A percentile compares a stretch with the other conserved stretches of the same genome.
Evolutionary conservation across 495 filamentous ascomycete genomes (phyloP).

Genomic region (Penicillium maclennaniae): DNA sequence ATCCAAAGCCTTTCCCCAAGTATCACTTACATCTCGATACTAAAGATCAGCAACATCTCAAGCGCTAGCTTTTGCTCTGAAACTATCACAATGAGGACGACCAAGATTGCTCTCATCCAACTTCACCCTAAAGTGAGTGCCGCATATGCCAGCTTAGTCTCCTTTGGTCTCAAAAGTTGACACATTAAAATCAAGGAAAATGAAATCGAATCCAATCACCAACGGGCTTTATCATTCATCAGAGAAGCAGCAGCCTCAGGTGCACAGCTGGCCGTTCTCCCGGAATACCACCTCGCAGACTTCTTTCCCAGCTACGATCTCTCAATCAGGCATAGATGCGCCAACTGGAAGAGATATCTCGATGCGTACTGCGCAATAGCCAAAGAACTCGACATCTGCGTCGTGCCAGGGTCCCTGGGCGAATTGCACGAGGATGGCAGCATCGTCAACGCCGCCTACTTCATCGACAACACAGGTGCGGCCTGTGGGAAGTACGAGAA

Average conservation of each 20-base stretch:
- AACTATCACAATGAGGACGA: background rate
- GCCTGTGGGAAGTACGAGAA: slow-evolving; percentile 65
- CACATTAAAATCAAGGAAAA: background rate
- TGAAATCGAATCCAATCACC: slow-evolving; percentile 7
- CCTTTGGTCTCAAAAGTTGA: background rate
- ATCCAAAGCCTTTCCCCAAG: background rate
- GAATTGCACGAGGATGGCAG: slow-evolving; percentile 9
- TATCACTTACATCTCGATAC: background rate
- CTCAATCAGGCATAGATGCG: slow-evolving; percentile 6
- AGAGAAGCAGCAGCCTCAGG: slow-evolving; percentile 4
- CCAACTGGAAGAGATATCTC: slow-evolving; percentile 10
- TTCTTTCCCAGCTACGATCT: slow-evolving; percentile 8
- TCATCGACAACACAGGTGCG: slow-evolving; percentile 57
- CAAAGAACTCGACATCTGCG: slow-evolving; percentile 12
- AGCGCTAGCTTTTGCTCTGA: background rate
- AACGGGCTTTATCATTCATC: slow-evolving; percentile 19
- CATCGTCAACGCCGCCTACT: slow-evolving; percentile 65
- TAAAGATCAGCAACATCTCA: too few species aligned
- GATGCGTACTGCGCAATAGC: slow-evolving; percentile 8
- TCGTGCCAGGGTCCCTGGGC: slow-evolving; percentile 8
- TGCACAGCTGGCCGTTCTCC: slow-evolving; percentile 9
- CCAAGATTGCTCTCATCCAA: slow-evolving; percentile 9
- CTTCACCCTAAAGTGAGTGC: slow-evolving; percentile 5
- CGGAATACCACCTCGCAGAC: slow-evolving; percentile 11
- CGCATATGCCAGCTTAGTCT: background rate